A percentile compares a stretch with the other conserved stretches of the same genome.
Evolutionary conservation across 1,284 basidiomycete species (phyloP).

Genomic region (Filobasidium uniguttulatum): DNA sequence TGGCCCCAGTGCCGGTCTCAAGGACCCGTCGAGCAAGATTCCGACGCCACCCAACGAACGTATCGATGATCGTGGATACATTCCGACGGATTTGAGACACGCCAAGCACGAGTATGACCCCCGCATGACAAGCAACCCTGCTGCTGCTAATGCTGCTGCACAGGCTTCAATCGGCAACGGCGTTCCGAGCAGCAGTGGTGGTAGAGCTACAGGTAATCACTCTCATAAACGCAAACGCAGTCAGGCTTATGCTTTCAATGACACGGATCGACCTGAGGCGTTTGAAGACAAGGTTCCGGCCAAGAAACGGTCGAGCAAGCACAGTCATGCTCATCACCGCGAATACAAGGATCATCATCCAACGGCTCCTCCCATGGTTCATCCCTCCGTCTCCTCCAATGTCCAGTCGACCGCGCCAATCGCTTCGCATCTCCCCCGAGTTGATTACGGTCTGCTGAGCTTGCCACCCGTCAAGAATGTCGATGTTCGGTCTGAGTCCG

Average conservation of each 20-base stretch:
- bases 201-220: not conserved
- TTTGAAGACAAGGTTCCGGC: slow-evolving; percentile 17
- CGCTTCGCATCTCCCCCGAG: too few relatives aligned
- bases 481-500: slow-evolving; percentile 13
- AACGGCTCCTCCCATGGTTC: not conserved
- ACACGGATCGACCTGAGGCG: slow-evolving; percentile 6
- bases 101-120: slow-evolving; percentile 9
- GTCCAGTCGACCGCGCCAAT: not conserved
- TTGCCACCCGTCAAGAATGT: slow-evolving; percentile 4
- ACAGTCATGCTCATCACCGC: not conserved
- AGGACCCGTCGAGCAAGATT: not conserved
- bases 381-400: not conserved
- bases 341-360: not conserved
- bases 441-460: slow-evolving; percentile 8
- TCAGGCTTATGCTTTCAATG: slow-evolving; percentile 2
- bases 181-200: not conserved
- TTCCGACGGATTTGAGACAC: not conserved
- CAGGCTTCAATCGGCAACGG: not conserved
- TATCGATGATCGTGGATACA: not conserved
- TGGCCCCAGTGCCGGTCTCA: not conserved
- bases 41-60: not conserved
- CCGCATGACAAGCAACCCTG: slow-evolving; percentile 6
- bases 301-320: slow-evolving; percentile 14
- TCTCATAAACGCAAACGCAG: slow-evolving; percentile 15
- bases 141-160: slow-evolving; percentile 6